Evolutionary conservation across 2,329 filamentous ascomycete species (phyloP).

Genomic region (Aspergillus ochraceoroseus): DNA sequence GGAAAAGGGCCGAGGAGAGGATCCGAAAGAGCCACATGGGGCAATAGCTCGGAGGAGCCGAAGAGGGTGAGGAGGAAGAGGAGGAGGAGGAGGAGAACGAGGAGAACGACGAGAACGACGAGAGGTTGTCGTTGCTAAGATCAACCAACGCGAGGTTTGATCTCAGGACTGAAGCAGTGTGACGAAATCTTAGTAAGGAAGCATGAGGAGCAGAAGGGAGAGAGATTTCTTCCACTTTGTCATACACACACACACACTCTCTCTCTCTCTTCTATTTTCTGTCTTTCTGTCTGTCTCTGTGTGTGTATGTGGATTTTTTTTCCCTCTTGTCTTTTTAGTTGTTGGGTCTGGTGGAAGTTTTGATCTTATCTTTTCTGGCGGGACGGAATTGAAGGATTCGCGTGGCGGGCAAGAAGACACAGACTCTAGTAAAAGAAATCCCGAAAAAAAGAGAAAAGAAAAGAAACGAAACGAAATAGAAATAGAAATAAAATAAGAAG

Average conservation of each 20-base stretch:
- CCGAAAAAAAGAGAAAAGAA: conserved; percentile 1
- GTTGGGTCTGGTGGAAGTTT: conserved; percentile 7
- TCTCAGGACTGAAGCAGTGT: conserved; percentile 7
- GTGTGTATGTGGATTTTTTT: conserved; percentile 12
- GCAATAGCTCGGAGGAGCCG: conserved; percentile 10
- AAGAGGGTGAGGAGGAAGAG: conserved; percentile 11
- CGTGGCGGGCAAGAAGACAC: conserved; percentile 11
- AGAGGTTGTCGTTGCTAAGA: conserved; percentile 6
- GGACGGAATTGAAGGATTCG: conserved; percentile 15
- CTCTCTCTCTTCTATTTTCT: conserved; percentile 2
- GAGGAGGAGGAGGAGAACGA: conserved; percentile 11
- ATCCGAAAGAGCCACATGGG: conserved; percentile 79
- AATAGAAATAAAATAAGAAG: not conserved
- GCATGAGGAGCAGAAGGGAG: conserved; percentile 8
- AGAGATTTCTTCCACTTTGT: too few relatives aligned
- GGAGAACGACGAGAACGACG: not conserved
- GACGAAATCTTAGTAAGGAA: conserved; percentile 12
- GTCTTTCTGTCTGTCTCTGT: conserved; percentile 6
- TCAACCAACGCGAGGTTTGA: conserved; percentile 4
- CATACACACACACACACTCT: too few relatives aligned
- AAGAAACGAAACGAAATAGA: not conserved
- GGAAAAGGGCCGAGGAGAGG: conserved; percentile 75
- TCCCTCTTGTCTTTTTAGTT: conserved; percentile 1
- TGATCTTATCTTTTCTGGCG: conserved; percentile 25
- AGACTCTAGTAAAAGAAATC: too few relatives aligned